Percentiles rank a stretch among this genome's conserved stretches.
phyloP scores from a whole-genome alignment of 2,329 filamentous ascomycete genomes.

The Colletotrichum magnum region DNA sequence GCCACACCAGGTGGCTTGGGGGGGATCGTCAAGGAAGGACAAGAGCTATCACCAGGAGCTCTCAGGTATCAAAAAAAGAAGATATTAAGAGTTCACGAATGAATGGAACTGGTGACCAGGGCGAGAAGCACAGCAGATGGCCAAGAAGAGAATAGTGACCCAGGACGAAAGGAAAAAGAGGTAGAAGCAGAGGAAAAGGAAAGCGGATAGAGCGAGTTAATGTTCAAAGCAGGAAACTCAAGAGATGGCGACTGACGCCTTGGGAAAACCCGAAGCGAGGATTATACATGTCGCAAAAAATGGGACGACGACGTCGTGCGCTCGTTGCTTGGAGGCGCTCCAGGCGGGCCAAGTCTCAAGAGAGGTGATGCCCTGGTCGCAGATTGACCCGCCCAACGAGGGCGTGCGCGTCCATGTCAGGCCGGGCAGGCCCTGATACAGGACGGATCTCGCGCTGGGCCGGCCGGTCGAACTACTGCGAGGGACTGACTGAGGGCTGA shows the following conservation, averaged over 20 bases:
- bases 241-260: slow-evolving; percentile 13
- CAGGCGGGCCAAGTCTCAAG: slow-evolving; percentile 38
- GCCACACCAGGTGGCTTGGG: slow-evolving; percentile 39
- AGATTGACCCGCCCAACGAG: slow-evolving; percentile 35
- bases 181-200: neutral
- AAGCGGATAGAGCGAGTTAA: slow-evolving; percentile 19
- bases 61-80: slow-evolving; percentile 13
- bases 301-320: slow-evolving; percentile 40
- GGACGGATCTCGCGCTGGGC: slow-evolving; percentile 19
- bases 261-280: slow-evolving; percentile 20
- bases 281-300: slow-evolving; percentile 40
- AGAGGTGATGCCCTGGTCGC: slow-evolving; percentile 40
- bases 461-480: slow-evolving; percentile 32
- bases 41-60: slow-evolving; percentile 39
- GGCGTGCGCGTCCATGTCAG: slow-evolving; percentile 38
- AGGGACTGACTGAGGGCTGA: neutral
- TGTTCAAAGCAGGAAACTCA: slow-evolving; percentile 36
- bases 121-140: slow-evolving; percentile 1
- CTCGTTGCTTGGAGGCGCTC: slow-evolving; percentile 36
- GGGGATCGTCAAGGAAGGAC: slow-evolving; percentile 22
- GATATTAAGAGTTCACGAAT: slow-evolving; percentile 26
- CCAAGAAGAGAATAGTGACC: slow-evolving; percentile 30
- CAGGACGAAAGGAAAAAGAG: neutral
- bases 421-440: slow-evolving; percentile 20
- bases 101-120: slow-evolving; percentile 27